Evolutionary conservation across 2,329 filamentous ascomycete species (phyloP).

Genomic region (Neofusicoccum cordaticola): DNA sequence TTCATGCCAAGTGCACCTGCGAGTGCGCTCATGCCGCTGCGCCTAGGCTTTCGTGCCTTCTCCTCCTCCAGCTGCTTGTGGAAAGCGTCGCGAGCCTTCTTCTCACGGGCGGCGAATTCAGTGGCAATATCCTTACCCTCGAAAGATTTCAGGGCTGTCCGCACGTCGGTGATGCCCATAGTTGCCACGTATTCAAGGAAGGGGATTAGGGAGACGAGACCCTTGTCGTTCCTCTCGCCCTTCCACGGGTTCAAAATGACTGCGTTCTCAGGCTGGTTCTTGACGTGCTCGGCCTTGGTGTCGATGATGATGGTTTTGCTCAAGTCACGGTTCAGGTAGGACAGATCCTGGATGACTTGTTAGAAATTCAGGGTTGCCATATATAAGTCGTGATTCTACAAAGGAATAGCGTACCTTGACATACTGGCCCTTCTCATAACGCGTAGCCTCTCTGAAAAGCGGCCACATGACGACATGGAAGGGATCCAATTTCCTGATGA

Average conservation of each 20-base stretch:
- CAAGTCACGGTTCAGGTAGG: slow-evolving; percentile 92
- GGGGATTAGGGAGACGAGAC: slow-evolving; percentile 84
- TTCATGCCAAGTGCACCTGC: slow-evolving; percentile 76
- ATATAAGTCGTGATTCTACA: background rate
- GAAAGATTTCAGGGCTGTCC: slow-evolving; percentile 81
- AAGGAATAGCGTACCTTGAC: slow-evolving; percentile 67
- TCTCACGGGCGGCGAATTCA: slow-evolving; percentile 87
- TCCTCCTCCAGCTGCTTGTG: slow-evolving; percentile 72
- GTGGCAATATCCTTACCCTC: slow-evolving; percentile 83
- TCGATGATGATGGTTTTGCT: slow-evolving; percentile 95
- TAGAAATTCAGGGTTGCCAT: background rate
- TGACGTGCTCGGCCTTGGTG: slow-evolving; percentile 76
- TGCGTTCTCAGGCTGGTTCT: slow-evolving; percentile 92
- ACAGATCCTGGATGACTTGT: slow-evolving; percentile 70
- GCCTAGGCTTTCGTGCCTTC: slow-evolving; percentile 59
- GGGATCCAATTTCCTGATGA: slow-evolving; percentile 90
- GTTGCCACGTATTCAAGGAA: slow-evolving; percentile 97
- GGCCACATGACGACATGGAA: slow-evolving; percentile 95
- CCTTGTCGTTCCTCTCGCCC: slow-evolving; percentile 77
- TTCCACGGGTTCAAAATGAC: slow-evolving; percentile 89
- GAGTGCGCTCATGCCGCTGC: slow-evolving; percentile 65
- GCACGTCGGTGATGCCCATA: slow-evolving; percentile 86
- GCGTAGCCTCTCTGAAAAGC: slow-evolving; percentile 92
- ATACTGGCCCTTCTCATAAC: slow-evolving; percentile 93
- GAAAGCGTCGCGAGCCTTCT: slow-evolving; percentile 79